Conservation (phyloP, 164 flowering plant species). For the Magnolia officinalis region DNA sequence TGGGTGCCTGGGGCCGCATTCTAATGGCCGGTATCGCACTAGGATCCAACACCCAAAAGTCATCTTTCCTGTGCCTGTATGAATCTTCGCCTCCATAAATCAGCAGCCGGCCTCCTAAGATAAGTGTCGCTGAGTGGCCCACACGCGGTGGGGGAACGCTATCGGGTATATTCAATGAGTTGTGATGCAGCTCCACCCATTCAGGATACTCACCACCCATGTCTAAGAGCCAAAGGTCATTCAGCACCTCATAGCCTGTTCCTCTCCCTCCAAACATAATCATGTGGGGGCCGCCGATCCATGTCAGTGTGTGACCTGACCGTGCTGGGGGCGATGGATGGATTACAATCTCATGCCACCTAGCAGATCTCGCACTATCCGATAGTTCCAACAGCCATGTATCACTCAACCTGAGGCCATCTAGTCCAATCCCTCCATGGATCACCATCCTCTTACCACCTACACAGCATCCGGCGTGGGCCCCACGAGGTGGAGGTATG, state of each 20-base stretch:
- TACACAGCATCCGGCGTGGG: slow-evolving; percentile 77
- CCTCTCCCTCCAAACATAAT: slow-evolving; percentile 92
- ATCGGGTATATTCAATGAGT: slow-evolving; percentile 37
- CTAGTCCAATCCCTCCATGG: slow-evolving; percentile 82
- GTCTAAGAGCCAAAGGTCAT: slow-evolving; percentile 80
- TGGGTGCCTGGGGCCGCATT: slow-evolving; percentile 17
- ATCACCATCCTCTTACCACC: slow-evolving; percentile 60
- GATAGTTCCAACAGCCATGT: slow-evolving; percentile 81
- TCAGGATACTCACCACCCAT: slow-evolving; percentile 25
- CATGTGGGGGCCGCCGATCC: slow-evolving; percentile 40
- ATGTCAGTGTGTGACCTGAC: slow-evolving; percentile 89
- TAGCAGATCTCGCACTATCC: slow-evolving; percentile 38
- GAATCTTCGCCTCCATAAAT: slow-evolving; percentile 95
- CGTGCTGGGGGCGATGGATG: slow-evolving; percentile 66
- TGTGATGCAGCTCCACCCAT: slow-evolving; percentile 57
- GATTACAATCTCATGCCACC: slow-evolving; percentile 58
- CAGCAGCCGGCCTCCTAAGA: slow-evolving; percentile 62
- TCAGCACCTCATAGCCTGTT: slow-evolving; percentile 69
- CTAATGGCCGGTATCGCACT: slow-evolving; percentile 26
- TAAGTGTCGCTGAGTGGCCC: slow-evolving; percentile 86
- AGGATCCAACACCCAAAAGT: slow-evolving; percentile 78
- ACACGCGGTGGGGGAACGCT: slow-evolving; percentile 70
- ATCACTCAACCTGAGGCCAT: slow-evolving; percentile 61
- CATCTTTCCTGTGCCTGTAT: slow-evolving; percentile 61
- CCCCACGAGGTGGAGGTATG: slow-evolving; percentile 83